Evolutionary conservation across 768 basidiomycete genomes (phyloP).

Genomic region (Exsudoporus frostii): DNA sequence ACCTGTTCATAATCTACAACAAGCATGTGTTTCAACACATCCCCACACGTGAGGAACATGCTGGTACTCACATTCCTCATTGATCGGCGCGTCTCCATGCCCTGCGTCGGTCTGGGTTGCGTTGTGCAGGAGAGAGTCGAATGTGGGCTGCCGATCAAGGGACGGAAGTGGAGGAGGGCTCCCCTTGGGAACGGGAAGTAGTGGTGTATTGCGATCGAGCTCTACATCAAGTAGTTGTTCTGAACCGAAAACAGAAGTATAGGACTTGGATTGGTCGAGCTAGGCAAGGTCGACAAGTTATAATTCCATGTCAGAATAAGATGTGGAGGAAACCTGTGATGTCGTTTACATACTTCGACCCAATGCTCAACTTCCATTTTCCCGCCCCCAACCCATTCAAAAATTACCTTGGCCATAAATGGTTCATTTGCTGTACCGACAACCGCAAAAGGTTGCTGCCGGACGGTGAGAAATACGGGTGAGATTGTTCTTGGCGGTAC

Average conservation of each 20-base stretch:
- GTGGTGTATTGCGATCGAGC: slow-evolving; percentile 40
- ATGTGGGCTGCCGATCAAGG: slow-evolving; percentile 23
- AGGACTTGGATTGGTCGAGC: slow-evolving; percentile 42
- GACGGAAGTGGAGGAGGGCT: slow-evolving; percentile 24
- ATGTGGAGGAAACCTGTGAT: background rate
- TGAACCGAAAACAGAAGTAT: slow-evolving; percentile 39
- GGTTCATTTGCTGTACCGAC: slow-evolving; percentile 42
- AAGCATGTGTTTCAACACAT: background rate
- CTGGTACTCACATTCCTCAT: slow-evolving; percentile 21
- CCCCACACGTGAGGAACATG: background rate
- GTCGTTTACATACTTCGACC: slow-evolving; percentile 41
- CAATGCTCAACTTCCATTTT: slow-evolving; percentile 51
- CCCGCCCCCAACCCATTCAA: slow-evolving; percentile 40
- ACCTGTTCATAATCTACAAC: slow-evolving; percentile 33
- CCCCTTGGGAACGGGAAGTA: slow-evolving; percentile 32
- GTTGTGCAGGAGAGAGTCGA: background rate
- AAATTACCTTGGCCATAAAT: slow-evolving; percentile 41
- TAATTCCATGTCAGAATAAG: background rate
- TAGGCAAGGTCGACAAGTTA: slow-evolving; percentile 16
- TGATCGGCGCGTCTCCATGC: background rate
- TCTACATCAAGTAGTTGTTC: slow-evolving; percentile 52
- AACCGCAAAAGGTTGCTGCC: slow-evolving; percentile 39
- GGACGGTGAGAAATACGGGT: slow-evolving; percentile 30
- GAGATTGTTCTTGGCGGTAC: slow-evolving; percentile 36
- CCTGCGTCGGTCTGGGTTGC: background rate